phyloP scores from a whole-genome alignment of 352 stramenopile genomes.

The Globisporangium iwayamae region DNA sequence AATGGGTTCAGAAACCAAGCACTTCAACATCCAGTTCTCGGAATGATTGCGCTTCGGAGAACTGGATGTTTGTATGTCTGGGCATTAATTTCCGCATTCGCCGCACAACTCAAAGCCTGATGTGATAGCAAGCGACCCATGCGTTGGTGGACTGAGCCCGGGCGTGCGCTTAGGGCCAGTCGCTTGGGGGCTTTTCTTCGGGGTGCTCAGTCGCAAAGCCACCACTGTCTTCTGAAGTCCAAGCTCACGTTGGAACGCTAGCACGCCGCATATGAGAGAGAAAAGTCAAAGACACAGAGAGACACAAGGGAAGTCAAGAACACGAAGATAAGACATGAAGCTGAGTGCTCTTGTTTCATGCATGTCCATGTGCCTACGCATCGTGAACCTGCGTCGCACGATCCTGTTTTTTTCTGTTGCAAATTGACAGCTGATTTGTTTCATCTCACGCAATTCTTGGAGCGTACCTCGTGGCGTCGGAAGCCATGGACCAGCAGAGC shows the following conservation, averaged over 20 bases:
- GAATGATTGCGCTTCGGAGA: no score
- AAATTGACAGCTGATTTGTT: background rate
- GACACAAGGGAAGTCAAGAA: no score
- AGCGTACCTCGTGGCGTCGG: background rate
- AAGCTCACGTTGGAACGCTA: slow-evolving; percentile 18
- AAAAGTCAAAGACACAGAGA: background rate
- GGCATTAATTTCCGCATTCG: no score
- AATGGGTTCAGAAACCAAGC: no score
- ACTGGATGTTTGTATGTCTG: no score
- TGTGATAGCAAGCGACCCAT: no score
- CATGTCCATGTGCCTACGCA: background rate
- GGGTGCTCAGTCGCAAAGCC: slow-evolving; percentile 20
- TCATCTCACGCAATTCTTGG: background rate
- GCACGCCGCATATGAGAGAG: slow-evolving; percentile 17
- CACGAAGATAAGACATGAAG: background rate
- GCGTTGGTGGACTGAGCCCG: no score
- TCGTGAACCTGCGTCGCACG: background rate
- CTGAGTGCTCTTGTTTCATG: background rate
- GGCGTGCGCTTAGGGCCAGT: no score
- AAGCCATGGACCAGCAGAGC: background rate
- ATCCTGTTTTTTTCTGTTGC: background rate
- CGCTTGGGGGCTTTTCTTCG: no score
- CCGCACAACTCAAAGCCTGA: no score
- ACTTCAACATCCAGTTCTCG: no score
- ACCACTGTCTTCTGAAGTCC: slow-evolving; percentile 18